phyloP scores from a whole-genome alignment of 2,329 filamentous ascomycete species.

The Macrophomina pseudophaseolina region DNA sequence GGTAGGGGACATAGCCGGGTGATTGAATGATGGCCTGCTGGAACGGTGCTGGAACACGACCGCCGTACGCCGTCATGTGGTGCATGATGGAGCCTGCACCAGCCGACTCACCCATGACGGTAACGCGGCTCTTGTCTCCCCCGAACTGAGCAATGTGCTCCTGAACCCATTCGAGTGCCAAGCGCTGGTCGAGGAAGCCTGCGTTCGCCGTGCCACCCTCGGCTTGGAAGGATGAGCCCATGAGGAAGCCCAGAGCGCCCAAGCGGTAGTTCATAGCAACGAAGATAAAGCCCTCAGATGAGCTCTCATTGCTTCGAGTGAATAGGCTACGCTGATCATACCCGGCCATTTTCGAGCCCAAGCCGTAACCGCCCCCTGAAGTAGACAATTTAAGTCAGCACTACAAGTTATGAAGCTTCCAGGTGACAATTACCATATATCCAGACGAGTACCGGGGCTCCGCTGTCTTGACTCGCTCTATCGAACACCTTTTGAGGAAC shows the following conservation, averaged over 20 bases:
- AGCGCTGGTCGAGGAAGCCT: constrained; percentile 44
- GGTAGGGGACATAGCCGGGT: constrained; percentile 45
- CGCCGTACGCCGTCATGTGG: constrained; percentile 41
- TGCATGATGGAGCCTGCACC: constrained; percentile 45
- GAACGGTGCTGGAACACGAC: constrained; percentile 42
- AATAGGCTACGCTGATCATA: constrained; percentile 47
- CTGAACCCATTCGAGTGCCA: constrained; percentile 48
- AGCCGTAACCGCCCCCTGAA: constrained; percentile 48
- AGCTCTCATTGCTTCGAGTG: constrained; percentile 20
- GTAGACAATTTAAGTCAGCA: no score
- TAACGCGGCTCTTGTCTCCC: constrained; percentile 44
- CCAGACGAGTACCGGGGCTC: constrained; percentile 48
- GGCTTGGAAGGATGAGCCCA: constrained; percentile 40
- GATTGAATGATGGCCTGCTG: constrained; percentile 46
- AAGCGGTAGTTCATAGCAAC: constrained; percentile 57
- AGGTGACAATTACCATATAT: constrained; percentile 48
- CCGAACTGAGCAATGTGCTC: constrained; percentile 46
- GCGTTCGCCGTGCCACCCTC: constrained; percentile 43
- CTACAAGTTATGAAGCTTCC: no score
- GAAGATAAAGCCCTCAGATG: constrained; percentile 44
- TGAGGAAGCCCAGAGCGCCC: constrained; percentile 44
- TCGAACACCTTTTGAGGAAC: constrained; percentile 43
- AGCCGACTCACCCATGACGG: constrained; percentile 45
- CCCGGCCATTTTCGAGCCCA: constrained; percentile 42
- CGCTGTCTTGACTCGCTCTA: constrained; percentile 25